Evolutionary conservation across 345 rosid genomes (phyloP).

Genomic region (Hirschfeldia incana): DNA sequence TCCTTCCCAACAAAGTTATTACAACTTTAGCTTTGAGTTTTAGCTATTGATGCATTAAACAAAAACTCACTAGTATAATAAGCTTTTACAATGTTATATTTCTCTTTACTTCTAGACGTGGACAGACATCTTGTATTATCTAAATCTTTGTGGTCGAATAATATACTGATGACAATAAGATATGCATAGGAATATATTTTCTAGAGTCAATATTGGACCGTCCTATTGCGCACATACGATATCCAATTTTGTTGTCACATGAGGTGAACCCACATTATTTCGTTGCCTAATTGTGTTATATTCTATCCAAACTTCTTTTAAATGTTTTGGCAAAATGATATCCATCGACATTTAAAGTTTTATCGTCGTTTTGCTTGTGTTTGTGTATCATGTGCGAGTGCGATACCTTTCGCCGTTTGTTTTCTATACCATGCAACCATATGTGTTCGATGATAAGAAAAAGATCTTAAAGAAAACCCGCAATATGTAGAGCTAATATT

Average conservation of each 20-base stretch:
- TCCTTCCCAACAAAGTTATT: neutral
- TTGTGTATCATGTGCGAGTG: conserved; percentile 30
- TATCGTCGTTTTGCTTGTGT: conserved; percentile 34
- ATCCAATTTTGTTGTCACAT: conserved; percentile 19
- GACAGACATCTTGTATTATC: conserved; percentile 1
- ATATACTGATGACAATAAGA: neutral
- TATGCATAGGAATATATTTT: conserved; percentile 10
- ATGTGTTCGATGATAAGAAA: conserved; percentile 12
- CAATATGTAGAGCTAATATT: neutral
- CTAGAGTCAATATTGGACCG: conserved; percentile 21
- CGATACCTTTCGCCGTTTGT: conserved; percentile 23
- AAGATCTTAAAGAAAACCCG: neutral
- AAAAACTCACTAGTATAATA: neutral
- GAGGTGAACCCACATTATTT: conserved; percentile 26
- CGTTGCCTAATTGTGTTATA: conserved; percentile 25
- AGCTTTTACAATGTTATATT: too few species aligned
- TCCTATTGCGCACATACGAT: neutral
- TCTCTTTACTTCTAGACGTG: neutral
- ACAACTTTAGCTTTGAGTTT: neutral
- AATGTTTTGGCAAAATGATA: conserved; percentile 24
- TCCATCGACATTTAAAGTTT: conserved; percentile 27
- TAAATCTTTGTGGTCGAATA: conserved; percentile 13
- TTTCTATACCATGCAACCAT: conserved; percentile 1
- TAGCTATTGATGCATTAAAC: neutral
- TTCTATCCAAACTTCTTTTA: conserved; percentile 25